Base-by-base conservation (phyloP, 2,329 filamentous ascomycete genomes). In the Zasmidium citrigriseum region DNA sequence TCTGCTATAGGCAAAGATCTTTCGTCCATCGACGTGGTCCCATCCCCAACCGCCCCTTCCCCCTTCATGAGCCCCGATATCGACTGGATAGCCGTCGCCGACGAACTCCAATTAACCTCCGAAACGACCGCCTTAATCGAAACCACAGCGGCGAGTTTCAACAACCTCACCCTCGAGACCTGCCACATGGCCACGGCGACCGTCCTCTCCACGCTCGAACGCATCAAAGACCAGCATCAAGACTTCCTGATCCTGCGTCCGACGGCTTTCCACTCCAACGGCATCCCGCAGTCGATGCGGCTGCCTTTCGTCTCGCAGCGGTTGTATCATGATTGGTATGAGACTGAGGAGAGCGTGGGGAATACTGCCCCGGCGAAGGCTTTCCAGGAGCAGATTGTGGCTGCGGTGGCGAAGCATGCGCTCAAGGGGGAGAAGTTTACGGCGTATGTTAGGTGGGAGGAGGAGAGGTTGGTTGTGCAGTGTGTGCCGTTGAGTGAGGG, bases 61-160 rank as follows among this genome's bases (percentile, higher is more conserved):
- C 47, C 46, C 24, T 38, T 52, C 18, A 25, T 21, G n/a, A 56
- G 54, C 25, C 56, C 54, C 20, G 48, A 57, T 4, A 63, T 70
- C 45, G 68, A 71, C 60, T 71, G 69, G 69, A 60, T 64, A 10
- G 62, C 59, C 5, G 27, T 70, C 10, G 68, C 65, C n/a, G 64
- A 66, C 46, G 62, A 64, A 18, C 59, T 67, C 20, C 62, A 64
- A 56, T 46, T 46, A 22, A 54, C 56, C 14, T 59, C 61, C 45
- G 56, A 61, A 10, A 52, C 63, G 7, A 53, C 45, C 50, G 60
- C 59, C 18, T 46, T 57, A 2, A 53, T 65, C 46, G 63, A 69
- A 21, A 47, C 23, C 7, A 61, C 64, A 4, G 24, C 59, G 1
- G 7, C 45, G 3, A 23, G 55, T 25, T 55, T 67, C 46, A 24